Percentiles rank a stretch among this genome's conserved stretches.
phyloP scores from a whole-genome alignment of 306 rosid genomes.

The Casuarina cunninghamiana region DNA sequence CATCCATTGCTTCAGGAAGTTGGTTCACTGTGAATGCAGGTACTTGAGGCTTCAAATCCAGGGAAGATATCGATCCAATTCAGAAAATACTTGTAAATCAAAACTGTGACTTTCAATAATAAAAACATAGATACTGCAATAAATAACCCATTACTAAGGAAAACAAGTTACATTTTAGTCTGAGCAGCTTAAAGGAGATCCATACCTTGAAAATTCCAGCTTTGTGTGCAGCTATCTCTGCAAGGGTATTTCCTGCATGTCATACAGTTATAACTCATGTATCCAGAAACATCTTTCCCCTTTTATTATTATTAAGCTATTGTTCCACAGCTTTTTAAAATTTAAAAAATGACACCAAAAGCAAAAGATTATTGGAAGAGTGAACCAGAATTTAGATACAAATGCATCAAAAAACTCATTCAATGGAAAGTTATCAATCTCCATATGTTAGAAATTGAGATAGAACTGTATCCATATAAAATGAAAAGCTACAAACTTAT shows the following conservation, averaged over 20 bases:
- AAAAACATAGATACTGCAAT: slow-evolving; percentile 28
- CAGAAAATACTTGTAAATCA: slow-evolving; percentile 42
- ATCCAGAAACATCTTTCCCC: slow-evolving; percentile 1
- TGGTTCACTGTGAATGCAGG: slow-evolving; percentile 80
- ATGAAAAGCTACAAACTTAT: slow-evolving; percentile 18
- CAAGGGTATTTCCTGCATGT: slow-evolving; percentile 61
- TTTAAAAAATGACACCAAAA: slow-evolving; percentile 11
- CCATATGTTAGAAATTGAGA: background rate
- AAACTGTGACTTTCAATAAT: slow-evolving; percentile 36
- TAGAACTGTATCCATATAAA: slow-evolving; percentile 17
- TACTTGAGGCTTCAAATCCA: slow-evolving; percentile 65
- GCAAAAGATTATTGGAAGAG: slow-evolving; percentile 5
- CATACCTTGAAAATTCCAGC: slow-evolving; percentile 80
- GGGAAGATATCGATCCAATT: slow-evolving; percentile 49
- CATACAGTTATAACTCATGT: background rate
- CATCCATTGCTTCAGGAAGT: slow-evolving; percentile 80
- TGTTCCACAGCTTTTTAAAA: background rate
- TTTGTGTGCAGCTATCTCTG: slow-evolving; percentile 68
- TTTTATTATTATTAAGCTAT: slow-evolving; percentile 7
- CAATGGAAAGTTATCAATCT: background rate
- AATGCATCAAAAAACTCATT: slow-evolving; percentile 8
- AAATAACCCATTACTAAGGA: slow-evolving; percentile 27
- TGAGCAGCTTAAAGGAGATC: slow-evolving; percentile 23
- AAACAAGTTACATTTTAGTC: slow-evolving; percentile 30
- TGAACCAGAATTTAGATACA: slow-evolving; percentile 15